Conservation (phyloP, 495 filamentous ascomycete species). For the Xylaria grammica region DNA sequence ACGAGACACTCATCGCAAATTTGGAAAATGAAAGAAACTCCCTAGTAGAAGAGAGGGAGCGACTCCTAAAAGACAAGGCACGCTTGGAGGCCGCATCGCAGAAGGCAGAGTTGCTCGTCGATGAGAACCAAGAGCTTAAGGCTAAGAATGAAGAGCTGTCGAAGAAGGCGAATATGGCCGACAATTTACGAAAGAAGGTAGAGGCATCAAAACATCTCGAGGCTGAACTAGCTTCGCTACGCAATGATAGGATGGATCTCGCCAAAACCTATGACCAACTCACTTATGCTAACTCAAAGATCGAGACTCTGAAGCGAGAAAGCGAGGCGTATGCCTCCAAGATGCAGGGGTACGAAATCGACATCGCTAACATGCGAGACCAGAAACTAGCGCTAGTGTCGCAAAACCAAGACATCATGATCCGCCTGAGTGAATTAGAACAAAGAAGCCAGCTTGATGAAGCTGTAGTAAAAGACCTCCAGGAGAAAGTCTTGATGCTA, state of each 20-base stretch:
- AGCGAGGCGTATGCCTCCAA: constrained; percentile 37
- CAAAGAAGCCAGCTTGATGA: constrained; percentile 36
- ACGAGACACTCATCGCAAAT: constrained; percentile 39
- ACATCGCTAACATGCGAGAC: constrained; percentile 35
- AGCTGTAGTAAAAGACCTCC: constrained; percentile 34
- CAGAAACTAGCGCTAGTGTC: constrained; percentile 34
- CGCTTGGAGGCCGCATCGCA: constrained; percentile 50
- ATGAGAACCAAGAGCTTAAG: constrained; percentile 68
- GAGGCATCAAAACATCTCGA: constrained; percentile 57
- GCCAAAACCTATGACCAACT: constrained; percentile 53
- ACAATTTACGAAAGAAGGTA: constrained; percentile 76
- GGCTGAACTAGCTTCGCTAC: constrained; percentile 45
- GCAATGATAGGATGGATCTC: constrained; percentile 52
- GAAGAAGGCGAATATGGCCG: constrained; percentile 79
- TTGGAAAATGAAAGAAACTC: constrained; percentile 50
- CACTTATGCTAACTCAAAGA: constrained; percentile 37
- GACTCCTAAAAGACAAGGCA: constrained; percentile 50
- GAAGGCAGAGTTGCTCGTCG: constrained; percentile 50
- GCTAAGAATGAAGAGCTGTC: constrained; percentile 73
- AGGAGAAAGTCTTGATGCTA: constrained; percentile 41
- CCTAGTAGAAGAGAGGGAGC: constrained; percentile 43
- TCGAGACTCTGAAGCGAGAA: constrained; percentile 34
- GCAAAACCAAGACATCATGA: constrained; percentile 33
- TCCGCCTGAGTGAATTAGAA: constrained; percentile 32
- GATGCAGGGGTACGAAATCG: constrained; percentile 40